phyloP scores from a whole-genome alignment of 1,284 basidiomycete species.

The Ustanciosporium gigantosporum region DNA sequence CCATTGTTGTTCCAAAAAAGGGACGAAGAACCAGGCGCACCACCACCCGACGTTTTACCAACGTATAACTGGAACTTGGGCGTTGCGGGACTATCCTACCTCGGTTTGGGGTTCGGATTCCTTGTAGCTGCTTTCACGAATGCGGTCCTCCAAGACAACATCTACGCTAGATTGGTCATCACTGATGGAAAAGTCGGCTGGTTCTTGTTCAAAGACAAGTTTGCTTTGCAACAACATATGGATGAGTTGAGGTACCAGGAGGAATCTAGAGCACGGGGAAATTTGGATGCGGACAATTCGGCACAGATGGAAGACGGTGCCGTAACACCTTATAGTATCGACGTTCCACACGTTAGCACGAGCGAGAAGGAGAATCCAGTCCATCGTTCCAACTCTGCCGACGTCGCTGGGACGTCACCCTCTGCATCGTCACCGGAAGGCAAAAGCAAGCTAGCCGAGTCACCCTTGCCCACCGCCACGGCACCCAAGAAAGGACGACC shows the following conservation, averaged over 20 bases:
- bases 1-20: constrained; percentile 62
- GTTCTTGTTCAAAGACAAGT: constrained; percentile 22
- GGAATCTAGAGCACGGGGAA: neutral
- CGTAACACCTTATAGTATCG: neutral
- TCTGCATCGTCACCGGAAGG: neutral
- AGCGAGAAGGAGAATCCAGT: neutral
- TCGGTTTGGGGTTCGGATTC: constrained; percentile 63
- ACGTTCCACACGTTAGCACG: neutral
- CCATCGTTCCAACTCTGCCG: neutral
- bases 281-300: constrained; percentile 1
- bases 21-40: constrained; percentile 49
- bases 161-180: constrained; percentile 59
- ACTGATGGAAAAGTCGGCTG: constrained; percentile 34
- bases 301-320: neutral
- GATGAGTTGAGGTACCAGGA: neutral
- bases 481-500: constrained; percentile 39
- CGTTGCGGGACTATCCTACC: constrained; percentile 61
- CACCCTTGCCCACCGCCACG: neutral
- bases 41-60: constrained; percentile 48
- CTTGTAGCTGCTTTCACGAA: constrained; percentile 60
- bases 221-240: constrained; percentile 7
- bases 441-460: too few relatives aligned
- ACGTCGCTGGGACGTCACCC: neutral
- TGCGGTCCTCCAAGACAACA: constrained; percentile 61
- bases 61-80: constrained; percentile 62